Evolutionary conservation across 2,329 filamentous ascomycete genomes (phyloP).

Genomic region (Akanthomyces dipterigenus): DNA sequence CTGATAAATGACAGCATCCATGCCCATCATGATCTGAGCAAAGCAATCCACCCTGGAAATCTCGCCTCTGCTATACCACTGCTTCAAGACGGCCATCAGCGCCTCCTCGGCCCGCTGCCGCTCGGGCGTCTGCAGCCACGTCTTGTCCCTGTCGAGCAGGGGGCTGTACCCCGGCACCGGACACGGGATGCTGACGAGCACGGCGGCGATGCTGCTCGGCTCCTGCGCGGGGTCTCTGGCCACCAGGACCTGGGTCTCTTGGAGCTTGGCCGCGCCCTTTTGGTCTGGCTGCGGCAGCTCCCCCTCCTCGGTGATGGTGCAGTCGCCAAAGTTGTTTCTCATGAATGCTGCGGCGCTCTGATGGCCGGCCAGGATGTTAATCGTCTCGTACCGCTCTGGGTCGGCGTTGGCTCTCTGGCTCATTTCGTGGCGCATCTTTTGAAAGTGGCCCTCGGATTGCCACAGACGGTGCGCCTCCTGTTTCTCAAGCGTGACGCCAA

Average conservation of each 20-base stretch:
- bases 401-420: not conserved
- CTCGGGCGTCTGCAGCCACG: conserved; percentile 7
- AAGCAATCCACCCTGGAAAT: not conserved
- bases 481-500: not conserved
- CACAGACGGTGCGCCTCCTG: not conserved
- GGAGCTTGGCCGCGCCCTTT: not conserved
- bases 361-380: not conserved
- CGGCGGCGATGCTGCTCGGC: not conserved
- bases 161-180: not conserved
- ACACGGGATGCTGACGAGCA: not conserved
- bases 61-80: not conserved
- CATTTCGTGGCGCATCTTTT: not conserved
- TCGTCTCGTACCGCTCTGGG: not conserved
- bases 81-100: not conserved
- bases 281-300: not conserved
- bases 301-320: not conserved
- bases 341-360: not conserved
- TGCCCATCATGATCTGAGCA: conserved; percentile 3
- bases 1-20: not conserved
- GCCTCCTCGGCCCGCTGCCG: not conserved
- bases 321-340: not conserved
- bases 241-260: not conserved
- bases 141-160: not conserved
- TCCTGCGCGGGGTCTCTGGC: not conserved
- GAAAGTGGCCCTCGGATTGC: not conserved